These are phyloP conservation scores for Rauvolfia tetraphylla DNA, from an alignment of 257 asterid species.

Conservation along the genomic window DNA sequence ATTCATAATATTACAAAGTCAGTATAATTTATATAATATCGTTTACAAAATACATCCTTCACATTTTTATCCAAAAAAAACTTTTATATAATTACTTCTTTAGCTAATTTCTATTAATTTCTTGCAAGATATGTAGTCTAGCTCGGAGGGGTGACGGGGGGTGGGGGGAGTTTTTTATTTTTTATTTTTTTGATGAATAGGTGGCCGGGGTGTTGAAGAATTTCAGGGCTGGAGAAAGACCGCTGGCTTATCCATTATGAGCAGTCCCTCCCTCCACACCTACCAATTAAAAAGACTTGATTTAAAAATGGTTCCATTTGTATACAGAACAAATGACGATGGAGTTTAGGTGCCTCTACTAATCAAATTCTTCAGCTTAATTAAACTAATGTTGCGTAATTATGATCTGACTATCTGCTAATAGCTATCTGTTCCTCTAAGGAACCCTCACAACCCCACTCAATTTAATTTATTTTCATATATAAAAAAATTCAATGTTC, in stretches of 20 bases:
- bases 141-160: too few relatives aligned
- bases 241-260: slow-evolving; percentile 28
- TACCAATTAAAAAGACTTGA: slow-evolving; percentile 35
- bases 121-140: too few relatives aligned
- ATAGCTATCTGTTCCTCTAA: slow-evolving; percentile 10
- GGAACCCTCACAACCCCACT: not conserved
- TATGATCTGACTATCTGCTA: not conserved
- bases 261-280: slow-evolving; percentile 25
- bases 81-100: too few relatives aligned
- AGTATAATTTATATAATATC: too few relatives aligned
- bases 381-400: slow-evolving; percentile 3
- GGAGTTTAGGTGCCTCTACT: not conserved
- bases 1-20: too few relatives aligned
- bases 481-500: not conserved
- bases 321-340: slow-evolving; percentile 1
- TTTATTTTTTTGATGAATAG: too few relatives aligned
- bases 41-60: too few relatives aligned
- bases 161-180: too few relatives aligned
- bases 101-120: too few relatives aligned
- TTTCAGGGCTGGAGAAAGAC: slow-evolving; percentile 20
- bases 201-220: not conserved
- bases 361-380: not conserved
- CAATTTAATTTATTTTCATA: slow-evolving; percentile 4
- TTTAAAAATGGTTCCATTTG: not conserved
- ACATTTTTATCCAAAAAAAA: too few relatives aligned